Conservation (phyloP, 2,329 filamentous ascomycete genomes). For the Claviceps fusiformis region DNA sequence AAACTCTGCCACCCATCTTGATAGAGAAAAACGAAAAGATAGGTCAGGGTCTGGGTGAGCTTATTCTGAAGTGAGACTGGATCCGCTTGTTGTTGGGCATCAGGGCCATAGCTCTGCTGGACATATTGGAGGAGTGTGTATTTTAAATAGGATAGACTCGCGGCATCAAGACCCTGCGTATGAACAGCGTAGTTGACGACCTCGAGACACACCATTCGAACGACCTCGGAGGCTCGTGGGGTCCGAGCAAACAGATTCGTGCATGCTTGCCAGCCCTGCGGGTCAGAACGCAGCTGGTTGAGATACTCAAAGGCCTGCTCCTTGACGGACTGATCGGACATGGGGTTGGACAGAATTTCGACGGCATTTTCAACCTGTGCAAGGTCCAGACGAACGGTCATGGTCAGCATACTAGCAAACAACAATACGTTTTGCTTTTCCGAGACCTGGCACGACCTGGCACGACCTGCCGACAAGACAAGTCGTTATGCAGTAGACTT, state of each 20-base stretch:
- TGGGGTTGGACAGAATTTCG: slow-evolving; percentile 78
- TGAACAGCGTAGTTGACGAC: slow-evolving; percentile 87
- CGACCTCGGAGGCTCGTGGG: slow-evolving; percentile 65
- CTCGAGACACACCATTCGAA: slow-evolving; percentile 80
- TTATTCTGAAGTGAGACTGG: slow-evolving; percentile 81
- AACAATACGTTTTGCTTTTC: not conserved
- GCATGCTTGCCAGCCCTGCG: slow-evolving; percentile 83
- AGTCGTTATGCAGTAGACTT: no score
- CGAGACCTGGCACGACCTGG: not conserved
- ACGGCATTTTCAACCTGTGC: slow-evolving; percentile 82
- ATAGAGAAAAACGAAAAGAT: slow-evolving; percentile 81
- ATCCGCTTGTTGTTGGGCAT: slow-evolving; percentile 49
- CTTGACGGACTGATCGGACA: slow-evolving; percentile 62
- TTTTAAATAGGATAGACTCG: slow-evolving; percentile 63
- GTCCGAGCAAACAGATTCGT: slow-evolving; percentile 70
- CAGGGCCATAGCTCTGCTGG: slow-evolving; percentile 55
- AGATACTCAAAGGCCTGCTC: slow-evolving; percentile 72
- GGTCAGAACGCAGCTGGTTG: slow-evolving; percentile 64
- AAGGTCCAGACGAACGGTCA: not conserved
- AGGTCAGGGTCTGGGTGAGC: slow-evolving; percentile 88
- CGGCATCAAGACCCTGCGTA: slow-evolving; percentile 58
- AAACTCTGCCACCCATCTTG: slow-evolving; percentile 76
- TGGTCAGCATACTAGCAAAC: slow-evolving; percentile 1
- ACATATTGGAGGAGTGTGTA: slow-evolving; percentile 73
- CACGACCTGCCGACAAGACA: not conserved